Evolutionary conservation across 2,329 filamentous ascomycete genomes (phyloP).

Genomic region (Alternaria arborescens): DNA sequence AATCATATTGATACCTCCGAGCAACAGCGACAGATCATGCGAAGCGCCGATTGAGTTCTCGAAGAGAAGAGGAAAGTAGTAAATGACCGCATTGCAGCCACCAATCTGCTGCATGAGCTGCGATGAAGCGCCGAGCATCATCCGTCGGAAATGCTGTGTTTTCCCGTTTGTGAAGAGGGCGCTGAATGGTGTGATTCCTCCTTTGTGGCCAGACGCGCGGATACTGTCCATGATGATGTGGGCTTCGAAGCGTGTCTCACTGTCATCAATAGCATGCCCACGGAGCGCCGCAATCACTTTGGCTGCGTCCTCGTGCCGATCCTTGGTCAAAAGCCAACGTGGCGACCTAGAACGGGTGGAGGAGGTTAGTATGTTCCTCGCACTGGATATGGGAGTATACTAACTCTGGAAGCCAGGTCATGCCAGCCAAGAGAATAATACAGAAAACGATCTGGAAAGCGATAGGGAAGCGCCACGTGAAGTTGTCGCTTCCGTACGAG

Average conservation of each 20-base stretch:
- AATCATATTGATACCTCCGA: neutral
- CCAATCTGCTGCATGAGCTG: neutral
- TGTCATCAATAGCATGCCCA: neutral
- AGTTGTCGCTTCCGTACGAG: neutral
- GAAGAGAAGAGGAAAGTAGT: neutral
- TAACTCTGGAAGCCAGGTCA: neutral
- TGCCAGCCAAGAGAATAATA: neutral
- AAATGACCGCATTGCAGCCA: neutral
- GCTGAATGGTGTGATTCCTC: neutral
- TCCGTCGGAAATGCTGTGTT: neutral
- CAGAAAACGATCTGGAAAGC: neutral
- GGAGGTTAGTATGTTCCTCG: neutral
- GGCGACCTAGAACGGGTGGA: neutral
- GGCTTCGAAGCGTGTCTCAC: neutral
- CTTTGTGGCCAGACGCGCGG: neutral
- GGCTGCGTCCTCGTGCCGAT: neutral
- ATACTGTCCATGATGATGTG: neutral
- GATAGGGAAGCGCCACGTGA: neutral
- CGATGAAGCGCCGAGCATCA: neutral
- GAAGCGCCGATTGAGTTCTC: neutral
- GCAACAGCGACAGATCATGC: neutral
- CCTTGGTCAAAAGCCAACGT: neutral
- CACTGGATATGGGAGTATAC: neutral
- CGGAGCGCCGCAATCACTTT: neutral
- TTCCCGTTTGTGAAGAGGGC: neutral